Conservation (phyloP, 306 rosid genomes). For the Castanea mollissima region DNA sequence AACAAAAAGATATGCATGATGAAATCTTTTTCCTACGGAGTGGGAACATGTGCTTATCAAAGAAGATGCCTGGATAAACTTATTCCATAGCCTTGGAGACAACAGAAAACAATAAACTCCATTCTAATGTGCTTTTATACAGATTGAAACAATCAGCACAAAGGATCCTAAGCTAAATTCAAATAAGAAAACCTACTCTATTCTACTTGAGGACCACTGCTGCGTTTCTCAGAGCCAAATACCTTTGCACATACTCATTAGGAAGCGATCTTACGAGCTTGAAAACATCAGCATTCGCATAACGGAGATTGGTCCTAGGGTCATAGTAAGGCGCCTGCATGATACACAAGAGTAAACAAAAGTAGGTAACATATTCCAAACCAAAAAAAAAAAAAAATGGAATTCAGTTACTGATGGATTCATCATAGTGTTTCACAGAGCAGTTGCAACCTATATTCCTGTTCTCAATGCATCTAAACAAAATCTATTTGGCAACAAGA, state of each 20-base stretch:
- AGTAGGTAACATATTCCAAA: neutral
- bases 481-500: neutral
- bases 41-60: too few species aligned
- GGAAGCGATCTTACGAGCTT: conserved; percentile 80
- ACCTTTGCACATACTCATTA: conserved; percentile 83
- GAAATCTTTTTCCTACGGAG: too few species aligned
- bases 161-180: too few species aligned
- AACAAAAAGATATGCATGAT: too few species aligned
- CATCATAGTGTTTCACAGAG: neutral
- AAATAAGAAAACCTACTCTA: neutral
- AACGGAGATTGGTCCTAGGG: conserved; percentile 87
- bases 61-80: too few species aligned
- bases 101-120: too few species aligned
- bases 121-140: too few species aligned
- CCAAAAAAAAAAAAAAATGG: conserved; percentile 1
- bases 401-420: neutral
- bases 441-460: neutral
- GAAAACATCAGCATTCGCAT: conserved; percentile 82
- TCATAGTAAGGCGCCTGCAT: conserved; percentile 90
- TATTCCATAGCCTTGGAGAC: too few species aligned
- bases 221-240: conserved; percentile 80
- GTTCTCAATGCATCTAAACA: neutral
- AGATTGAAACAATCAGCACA: too few species aligned
- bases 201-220: conserved; percentile 66
- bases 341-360: conserved; percentile 8